Base-by-base conservation (phyloP, 1,139 yeast genomes). In the Protomyces inundatus region DNA sequence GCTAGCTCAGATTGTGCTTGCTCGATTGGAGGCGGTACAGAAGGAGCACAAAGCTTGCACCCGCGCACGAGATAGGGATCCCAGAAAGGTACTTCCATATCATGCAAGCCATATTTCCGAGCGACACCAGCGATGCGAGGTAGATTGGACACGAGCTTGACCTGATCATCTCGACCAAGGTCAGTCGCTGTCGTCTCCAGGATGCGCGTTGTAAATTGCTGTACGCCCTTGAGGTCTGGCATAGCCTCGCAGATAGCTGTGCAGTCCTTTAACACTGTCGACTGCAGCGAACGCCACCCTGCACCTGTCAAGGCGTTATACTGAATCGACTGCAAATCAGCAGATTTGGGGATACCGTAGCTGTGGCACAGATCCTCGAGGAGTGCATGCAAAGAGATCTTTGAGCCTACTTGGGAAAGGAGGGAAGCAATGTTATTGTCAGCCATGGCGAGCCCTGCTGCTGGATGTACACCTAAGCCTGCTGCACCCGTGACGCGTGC, bases 41-140 rank as follows among this genome's bases (percentile, higher is more conserved):
- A 6, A 7, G 42, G 39, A 12, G 23, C 14, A 10, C 45, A 36
- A 74, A 12, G 71, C 51, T 10, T 57, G 4, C 85, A 77, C 52
- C 79, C 81, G 65, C 93, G 78, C 0, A 89, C 77, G 9, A 89
- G 67, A 68, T 79, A 83, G 0, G 88, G 86, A 72, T 89, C 96
- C 87, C 91, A 87, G 70, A 88, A 88, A 0, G 69, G 75, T 14
- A 73, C 75, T 36, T 69, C 69, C 30, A 74, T 68, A 23, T 70
- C 74, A n/a, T 64, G 55, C 36, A 67, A 55, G 10, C 76, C 76
- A 16, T 70, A 54, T 35, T 71, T 71, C 7, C 71, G 65, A 4
- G 76, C 73, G 1, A 68, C 64, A n/a, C 71, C 73, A 45, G 71
- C 66, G 2, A 76, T 72, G 48, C 70, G 66, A 2, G 73, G 71